A percentile compares a stretch with the other conserved stretches of the same genome.
These are phyloP conservation scores for Aspergillus fructus DNA, from an alignment of 2,329 filamentous ascomycete species.

Conservation along the genomic window DNA sequence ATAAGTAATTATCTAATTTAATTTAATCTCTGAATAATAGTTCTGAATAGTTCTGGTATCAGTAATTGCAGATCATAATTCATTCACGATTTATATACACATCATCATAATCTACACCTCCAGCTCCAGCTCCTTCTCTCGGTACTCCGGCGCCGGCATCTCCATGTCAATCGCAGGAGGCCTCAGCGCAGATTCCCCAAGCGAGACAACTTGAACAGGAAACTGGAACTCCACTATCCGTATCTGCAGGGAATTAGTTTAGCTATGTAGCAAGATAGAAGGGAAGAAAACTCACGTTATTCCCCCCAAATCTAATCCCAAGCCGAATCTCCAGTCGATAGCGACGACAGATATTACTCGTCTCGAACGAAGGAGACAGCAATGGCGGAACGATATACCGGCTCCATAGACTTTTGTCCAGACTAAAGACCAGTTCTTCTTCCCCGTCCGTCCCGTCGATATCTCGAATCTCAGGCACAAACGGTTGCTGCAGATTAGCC, in stretches of 20 bases:
- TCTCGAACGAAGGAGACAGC: conserved; percentile 18
- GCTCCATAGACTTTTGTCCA: neutral
- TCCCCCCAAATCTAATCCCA: conserved; percentile 11
- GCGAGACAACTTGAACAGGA: conserved; percentile 13
- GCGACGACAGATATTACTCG: conserved; percentile 18
- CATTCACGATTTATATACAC: neutral
- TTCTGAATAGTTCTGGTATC: too few relatives aligned
- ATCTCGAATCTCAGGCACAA: neutral
- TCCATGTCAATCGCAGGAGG: neutral
- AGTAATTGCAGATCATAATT: neutral
- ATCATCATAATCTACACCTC: neutral
- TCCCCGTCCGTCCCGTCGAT: neutral
- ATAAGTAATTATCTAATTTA: neutral
- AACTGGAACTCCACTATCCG: conserved; percentile 19
- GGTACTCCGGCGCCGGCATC: neutral
- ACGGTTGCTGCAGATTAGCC: conserved; percentile 10
- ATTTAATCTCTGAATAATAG: too few relatives aligned
- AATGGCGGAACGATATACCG: conserved; percentile 8
- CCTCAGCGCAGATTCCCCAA: neutral
- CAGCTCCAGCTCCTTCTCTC: neutral
- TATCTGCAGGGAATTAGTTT: neutral
- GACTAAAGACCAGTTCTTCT: neutral
- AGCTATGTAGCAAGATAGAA: neutral
- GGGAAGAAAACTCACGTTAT: conserved; percentile 6
- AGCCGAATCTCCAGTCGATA: conserved; percentile 16